Conservation (phyloP, 768 basidiomycete genomes). For the Dentipellis fragilis region DNA sequence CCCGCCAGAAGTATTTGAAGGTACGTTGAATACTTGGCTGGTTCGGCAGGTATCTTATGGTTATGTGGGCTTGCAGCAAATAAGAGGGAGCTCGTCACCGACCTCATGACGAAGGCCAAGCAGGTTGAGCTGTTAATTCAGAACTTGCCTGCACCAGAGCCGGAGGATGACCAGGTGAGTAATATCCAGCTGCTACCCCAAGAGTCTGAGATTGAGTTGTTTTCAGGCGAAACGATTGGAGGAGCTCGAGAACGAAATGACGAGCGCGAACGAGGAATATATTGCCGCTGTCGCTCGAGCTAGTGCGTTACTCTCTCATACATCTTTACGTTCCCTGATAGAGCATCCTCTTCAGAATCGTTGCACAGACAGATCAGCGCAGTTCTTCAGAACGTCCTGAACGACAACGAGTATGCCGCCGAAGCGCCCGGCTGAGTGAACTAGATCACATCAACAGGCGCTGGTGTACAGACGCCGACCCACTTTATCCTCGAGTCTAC, state of each 20-base stretch:
- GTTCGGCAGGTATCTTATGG: not conserved
- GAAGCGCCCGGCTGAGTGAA: slow-evolving; percentile 13
- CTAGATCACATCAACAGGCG: too few species aligned
- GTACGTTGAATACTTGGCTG: slow-evolving; percentile 24
- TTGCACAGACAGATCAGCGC: slow-evolving; percentile 53
- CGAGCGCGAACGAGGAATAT: slow-evolving; percentile 68
- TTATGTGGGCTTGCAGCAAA: slow-evolving; percentile 40
- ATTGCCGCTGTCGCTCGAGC: slow-evolving; percentile 60
- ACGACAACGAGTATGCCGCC: slow-evolving; percentile 34
- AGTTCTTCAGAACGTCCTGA: slow-evolving; percentile 45
- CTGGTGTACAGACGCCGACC: too few species aligned
- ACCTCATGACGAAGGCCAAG: slow-evolving; percentile 80
- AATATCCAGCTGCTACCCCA: not conserved
- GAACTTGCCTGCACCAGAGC: slow-evolving; percentile 67
- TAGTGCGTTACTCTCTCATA: slow-evolving; percentile 37
- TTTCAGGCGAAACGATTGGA: slow-evolving; percentile 56
- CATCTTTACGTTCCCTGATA: not conserved
- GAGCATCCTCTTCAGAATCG: slow-evolving; percentile 29
- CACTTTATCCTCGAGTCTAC: too few species aligned
- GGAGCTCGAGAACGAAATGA: slow-evolving; percentile 61
- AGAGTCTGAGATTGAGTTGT: not conserved
- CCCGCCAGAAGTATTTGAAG: slow-evolving; percentile 64
- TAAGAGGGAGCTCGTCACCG: slow-evolving; percentile 73
- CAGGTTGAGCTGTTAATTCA: slow-evolving; percentile 81
- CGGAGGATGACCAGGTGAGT: slow-evolving; percentile 64